phyloP scores from a whole-genome alignment of 2,329 filamentous ascomycete species.

The Alternaria atra region DNA sequence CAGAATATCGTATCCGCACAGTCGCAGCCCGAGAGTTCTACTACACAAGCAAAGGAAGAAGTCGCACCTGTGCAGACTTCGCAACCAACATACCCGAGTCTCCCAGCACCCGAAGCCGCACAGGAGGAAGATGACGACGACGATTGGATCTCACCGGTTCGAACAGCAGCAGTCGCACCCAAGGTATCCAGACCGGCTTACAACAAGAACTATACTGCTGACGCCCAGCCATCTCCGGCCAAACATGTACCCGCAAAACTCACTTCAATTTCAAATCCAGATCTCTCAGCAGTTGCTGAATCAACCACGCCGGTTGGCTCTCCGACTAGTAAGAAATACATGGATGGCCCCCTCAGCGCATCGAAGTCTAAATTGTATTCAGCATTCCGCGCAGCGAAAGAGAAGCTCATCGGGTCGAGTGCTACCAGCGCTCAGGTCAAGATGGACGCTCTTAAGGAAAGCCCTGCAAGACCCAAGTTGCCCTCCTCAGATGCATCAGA shows the following conservation, averaged over 20 bases:
- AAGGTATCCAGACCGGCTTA: conserved; percentile 58
- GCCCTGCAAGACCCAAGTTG: conserved; percentile 38
- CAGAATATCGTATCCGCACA: conserved; percentile 50
- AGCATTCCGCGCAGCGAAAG: conserved; percentile 86
- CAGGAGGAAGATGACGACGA: conserved; percentile 54
- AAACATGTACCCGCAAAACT: conserved; percentile 59
- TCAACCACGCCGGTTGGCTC: conserved; percentile 68
- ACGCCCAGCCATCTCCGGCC: conserved; percentile 48
- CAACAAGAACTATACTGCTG: conserved; percentile 68
- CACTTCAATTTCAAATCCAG: conserved; percentile 56
- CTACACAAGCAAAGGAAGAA: conserved; percentile 52
- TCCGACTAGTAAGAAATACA: conserved; percentile 61
- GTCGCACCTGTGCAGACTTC: conserved; percentile 33
- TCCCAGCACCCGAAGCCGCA: conserved; percentile 36
- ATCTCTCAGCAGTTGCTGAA: conserved; percentile 48
- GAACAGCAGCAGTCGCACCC: conserved; percentile 44
- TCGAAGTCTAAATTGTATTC: conserved; percentile 94
- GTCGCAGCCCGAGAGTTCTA: conserved; percentile 36
- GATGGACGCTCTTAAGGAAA: conserved; percentile 60
- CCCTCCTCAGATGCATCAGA: conserved; percentile 41
- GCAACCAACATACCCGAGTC: conserved; percentile 54
- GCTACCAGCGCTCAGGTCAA: conserved; percentile 67
- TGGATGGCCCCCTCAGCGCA: conserved; percentile 84
- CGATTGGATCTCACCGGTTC: conserved; percentile 66
- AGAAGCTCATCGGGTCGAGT: conserved; percentile 80